phyloP scores from a whole-genome alignment of 129 eudicot genomes.

The Daucus carota region DH1_v3.0 NC_030381.2:49377501-49378000 shows the following conservation, averaged over 20 bases:
- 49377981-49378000: not conserved
- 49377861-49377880: not conserved
- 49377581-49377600: no score
- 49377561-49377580: not conserved
- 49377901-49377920: not conserved
- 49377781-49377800: not conserved
- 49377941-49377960: not conserved
- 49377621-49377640: not conserved
- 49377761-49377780: not conserved
- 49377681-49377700: not conserved
- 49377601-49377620: not conserved
- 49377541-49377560: not conserved
- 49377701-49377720: slow-evolving; percentile 9
- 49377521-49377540: slow-evolving; percentile 4
- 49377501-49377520: not conserved
- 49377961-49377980: not conserved
- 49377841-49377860: not conserved
- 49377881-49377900: not conserved
- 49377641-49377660: not conserved
- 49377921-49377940: not conserved
- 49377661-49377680: not conserved
- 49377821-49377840: not conserved
- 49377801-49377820: not conserved
- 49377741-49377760: not conserved
- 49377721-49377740: not conserved